Conservation (phyloP, 257 asterid species). For the Solanum tacnaense region DNA sequence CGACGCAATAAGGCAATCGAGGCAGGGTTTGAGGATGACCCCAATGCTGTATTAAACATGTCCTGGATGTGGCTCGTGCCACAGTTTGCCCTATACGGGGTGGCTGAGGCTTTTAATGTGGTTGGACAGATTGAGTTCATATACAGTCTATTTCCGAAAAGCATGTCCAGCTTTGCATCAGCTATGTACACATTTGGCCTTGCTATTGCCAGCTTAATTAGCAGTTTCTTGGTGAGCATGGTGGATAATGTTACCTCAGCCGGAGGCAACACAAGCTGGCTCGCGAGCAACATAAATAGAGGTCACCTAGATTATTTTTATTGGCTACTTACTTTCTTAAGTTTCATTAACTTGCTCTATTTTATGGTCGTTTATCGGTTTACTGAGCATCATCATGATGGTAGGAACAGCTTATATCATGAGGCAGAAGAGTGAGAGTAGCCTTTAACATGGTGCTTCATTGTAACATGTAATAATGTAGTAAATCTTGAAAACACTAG, state of each 20-base stretch:
- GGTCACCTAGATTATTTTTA: neutral
- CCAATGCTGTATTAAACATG: neutral
- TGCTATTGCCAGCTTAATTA: neutral
- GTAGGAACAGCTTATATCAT: neutral
- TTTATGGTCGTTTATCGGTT: neutral
- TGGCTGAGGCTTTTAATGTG: conserved; percentile 9
- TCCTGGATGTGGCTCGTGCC: conserved; percentile 14
- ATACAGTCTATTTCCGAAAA: conserved; percentile 5
- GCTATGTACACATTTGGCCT: conserved; percentile 1
- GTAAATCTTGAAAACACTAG: neutral
- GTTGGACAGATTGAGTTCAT: conserved; percentile 9
- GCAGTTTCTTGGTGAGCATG: conserved; percentile 1
- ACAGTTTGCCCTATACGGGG: neutral
- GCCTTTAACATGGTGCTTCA: neutral
- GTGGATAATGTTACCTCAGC: neutral
- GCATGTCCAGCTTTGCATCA: conserved; percentile 13
- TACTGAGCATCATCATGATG: neutral
- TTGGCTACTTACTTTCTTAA: neutral
- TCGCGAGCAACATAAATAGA: neutral
- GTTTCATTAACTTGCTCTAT: neutral
- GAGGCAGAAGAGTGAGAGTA: neutral
- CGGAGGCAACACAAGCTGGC: neutral
- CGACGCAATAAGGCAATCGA: neutral
- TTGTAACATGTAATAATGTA: neutral
- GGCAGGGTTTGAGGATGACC: neutral